These are phyloP conservation scores for Ogataea angusta DNA, from an alignment of 805 yeast genomes.

Conservation along the genomic window DNA sequence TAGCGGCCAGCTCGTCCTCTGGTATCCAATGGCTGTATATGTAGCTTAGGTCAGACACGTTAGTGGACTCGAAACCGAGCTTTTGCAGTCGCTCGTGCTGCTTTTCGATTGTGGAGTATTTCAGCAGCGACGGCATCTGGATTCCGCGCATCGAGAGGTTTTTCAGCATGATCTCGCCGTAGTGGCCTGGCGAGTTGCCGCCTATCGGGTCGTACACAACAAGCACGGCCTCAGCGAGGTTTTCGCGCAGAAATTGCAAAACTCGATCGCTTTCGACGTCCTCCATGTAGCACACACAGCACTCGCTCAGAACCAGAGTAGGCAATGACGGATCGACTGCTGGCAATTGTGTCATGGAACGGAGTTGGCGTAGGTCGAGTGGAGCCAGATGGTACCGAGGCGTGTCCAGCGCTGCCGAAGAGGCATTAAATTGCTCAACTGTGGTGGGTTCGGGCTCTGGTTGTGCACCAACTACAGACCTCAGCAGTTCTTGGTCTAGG, in stretches of 20 bases:
- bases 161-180: slow-evolving; percentile 65
- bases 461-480: slow-evolving; percentile 23
- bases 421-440: slow-evolving; percentile 22
- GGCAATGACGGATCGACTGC: slow-evolving; percentile 37
- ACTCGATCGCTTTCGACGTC: slow-evolving; percentile 47
- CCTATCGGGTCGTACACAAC: slow-evolving; percentile 70
- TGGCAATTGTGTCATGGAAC: slow-evolving; percentile 5
- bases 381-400: slow-evolving; percentile 51
- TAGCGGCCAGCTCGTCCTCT: slow-evolving; percentile 38
- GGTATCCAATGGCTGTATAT: slow-evolving; percentile 43
- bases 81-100: slow-evolving; percentile 38
- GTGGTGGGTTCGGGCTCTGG: slow-evolving; percentile 12
- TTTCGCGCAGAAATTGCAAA: slow-evolving; percentile 39
- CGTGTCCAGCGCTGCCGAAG: slow-evolving; percentile 35
- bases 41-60: slow-evolving; percentile 45
- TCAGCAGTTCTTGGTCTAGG: slow-evolving; percentile 29
- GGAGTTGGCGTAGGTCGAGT: slow-evolving; percentile 47
- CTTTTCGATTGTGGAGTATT: slow-evolving; percentile 44
- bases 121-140: slow-evolving; percentile 52
- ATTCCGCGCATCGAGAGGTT: slow-evolving; percentile 63
- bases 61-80: slow-evolving; percentile 27
- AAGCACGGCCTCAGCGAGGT: slow-evolving; percentile 30
- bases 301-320: slow-evolving; percentile 67
- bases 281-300: slow-evolving; percentile 69
- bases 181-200: slow-evolving; percentile 43